A percentile compares a stretch with the other conserved stretches of the same genome.
Evolutionary conservation across 2,329 filamentous ascomycete genomes (phyloP).

Genomic region (Diplodia sapinea): DNA sequence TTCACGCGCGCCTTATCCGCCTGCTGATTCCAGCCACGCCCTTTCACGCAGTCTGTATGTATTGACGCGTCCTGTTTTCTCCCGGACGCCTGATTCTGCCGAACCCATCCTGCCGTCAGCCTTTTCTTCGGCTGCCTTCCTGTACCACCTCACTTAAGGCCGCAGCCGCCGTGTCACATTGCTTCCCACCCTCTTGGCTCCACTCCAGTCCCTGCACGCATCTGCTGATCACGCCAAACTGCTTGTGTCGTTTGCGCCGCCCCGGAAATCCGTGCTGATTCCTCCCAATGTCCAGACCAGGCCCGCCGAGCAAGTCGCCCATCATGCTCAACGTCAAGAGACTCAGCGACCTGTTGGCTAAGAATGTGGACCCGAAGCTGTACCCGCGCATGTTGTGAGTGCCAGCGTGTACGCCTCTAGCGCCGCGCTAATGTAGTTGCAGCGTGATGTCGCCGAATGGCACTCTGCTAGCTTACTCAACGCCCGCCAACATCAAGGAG

Average conservation of each 20-base stretch:
- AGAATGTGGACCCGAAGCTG: conserved; percentile 51
- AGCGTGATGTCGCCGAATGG: conserved; percentile 59
- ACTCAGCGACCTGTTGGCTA: conserved; percentile 51
- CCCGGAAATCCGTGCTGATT: conserved; percentile 14
- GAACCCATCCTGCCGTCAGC: not conserved
- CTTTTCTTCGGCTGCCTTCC: not conserved
- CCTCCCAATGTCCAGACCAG: conserved; percentile 20
- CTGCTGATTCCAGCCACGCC: conserved; percentile 2
- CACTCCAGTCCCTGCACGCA: conserved; percentile 24
- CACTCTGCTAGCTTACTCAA: conserved; percentile 57
- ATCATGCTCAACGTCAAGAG: conserved; percentile 53
- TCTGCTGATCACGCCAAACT: conserved; percentile 30
- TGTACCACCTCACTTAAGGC: conserved; percentile 19
- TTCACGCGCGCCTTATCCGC: not conserved
- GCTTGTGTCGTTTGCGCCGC: conserved; percentile 17
- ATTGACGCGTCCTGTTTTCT: not conserved
- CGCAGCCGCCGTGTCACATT: conserved; percentile 22
- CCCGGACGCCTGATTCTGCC: not conserved
- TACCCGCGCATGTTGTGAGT: conserved; percentile 52
- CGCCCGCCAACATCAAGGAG: conserved; percentile 55
- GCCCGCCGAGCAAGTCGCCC: conserved; percentile 20
- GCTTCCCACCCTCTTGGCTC: conserved; percentile 15
- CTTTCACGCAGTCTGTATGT: conserved; percentile 3
- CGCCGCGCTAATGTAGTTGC: not conserved
- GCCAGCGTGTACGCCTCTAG: conserved; percentile 12